Evolutionary conservation across 1,284 basidiomycete species (phyloP), one percentile per base, ranked within the genome.

Genomic region (Ceratobasidium sp.): DNA sequence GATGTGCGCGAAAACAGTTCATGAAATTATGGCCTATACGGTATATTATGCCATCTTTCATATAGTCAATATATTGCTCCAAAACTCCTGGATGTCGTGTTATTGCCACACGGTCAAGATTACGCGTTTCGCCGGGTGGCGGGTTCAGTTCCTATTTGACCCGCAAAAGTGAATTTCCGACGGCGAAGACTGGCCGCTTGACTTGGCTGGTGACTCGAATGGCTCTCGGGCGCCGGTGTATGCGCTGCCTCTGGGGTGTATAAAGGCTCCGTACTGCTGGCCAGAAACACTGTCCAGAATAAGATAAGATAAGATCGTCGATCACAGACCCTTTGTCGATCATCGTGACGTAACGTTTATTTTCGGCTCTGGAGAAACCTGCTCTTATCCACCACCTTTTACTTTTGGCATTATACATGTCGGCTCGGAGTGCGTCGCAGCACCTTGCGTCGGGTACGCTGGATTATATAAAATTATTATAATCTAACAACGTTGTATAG

Each of bases 381-480:
- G 28, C 25, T n/a, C 40, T 28, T 25, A 9, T 44, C 53, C 33
- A 67, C 51, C 36, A 28, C 56, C 51, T 46, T 21, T 16, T 48
- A 5, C 25, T 53, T 49, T 54, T 67, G 4, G 23, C 33, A 16
- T 23, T 42, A 4, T 40, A 33, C 25, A 63, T 64, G 71, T 60
- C 61, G 40, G 30, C 53, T 48, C 51, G 40, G 53, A 72, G 49
- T 40, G 61, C 30, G 23, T n/a, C 71, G n/a, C 60, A 72, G 51
- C 71, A 72, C n/a, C 61, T 72, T 33, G 54, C 30, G 25, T 64
- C 72, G 21, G 54, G 62, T 59, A 33, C 18, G 56, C 6, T 18
- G 33, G 11, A 48, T 21, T 28, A 33, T 42, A 46, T 28, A 9
- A 11, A 36, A 33, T 58, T 28, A 54, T 16, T 42, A 16, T 28